Conservation (phyloP, 306 rosid genomes). For the Sophora flavescens region DNA sequence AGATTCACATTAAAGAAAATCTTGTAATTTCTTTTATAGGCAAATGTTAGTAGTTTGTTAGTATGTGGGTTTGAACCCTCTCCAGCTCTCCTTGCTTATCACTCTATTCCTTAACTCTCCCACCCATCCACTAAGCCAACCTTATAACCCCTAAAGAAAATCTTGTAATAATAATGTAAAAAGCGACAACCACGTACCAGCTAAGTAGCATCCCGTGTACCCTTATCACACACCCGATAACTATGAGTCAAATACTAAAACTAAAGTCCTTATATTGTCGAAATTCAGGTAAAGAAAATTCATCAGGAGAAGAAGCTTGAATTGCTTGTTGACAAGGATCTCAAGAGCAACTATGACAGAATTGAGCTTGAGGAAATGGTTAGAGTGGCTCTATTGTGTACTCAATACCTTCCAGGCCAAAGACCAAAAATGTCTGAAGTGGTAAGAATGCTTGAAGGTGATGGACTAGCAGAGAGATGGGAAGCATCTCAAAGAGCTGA, state of each 20-base stretch:
- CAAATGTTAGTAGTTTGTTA: too few relatives aligned
- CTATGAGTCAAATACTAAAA: slow-evolving; percentile 5
- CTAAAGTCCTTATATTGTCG: neutral
- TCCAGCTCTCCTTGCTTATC: too few relatives aligned
- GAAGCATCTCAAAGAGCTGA: slow-evolving; percentile 61
- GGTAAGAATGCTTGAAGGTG: slow-evolving; percentile 64
- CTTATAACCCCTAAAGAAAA: too few relatives aligned
- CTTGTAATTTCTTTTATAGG: too few relatives aligned
- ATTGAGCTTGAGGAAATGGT: slow-evolving; percentile 66
- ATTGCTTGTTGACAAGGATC: slow-evolving; percentile 61
- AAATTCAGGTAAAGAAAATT: slow-evolving; percentile 58
- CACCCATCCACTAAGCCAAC: too few relatives aligned
- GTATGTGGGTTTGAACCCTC: too few relatives aligned
- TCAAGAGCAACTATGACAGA: slow-evolving; percentile 56
- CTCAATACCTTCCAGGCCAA: slow-evolving; percentile 60
- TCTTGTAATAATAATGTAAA: too few relatives aligned
- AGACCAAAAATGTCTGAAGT: slow-evolving; percentile 65
- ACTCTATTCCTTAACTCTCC: too few relatives aligned
- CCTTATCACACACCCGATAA: too few relatives aligned
- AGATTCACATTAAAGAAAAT: too few relatives aligned
- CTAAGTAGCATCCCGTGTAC: too few relatives aligned
- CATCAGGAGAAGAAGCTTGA: slow-evolving; percentile 62
- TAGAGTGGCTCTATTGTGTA: slow-evolving; percentile 60
- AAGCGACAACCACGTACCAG: too few relatives aligned
- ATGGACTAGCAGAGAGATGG: slow-evolving; percentile 63